Evolutionary conservation across 208 protist genomes (phyloP), one percentile per base, ranked within the genome.

Genomic region (Crithidia thermophila): DNA sequence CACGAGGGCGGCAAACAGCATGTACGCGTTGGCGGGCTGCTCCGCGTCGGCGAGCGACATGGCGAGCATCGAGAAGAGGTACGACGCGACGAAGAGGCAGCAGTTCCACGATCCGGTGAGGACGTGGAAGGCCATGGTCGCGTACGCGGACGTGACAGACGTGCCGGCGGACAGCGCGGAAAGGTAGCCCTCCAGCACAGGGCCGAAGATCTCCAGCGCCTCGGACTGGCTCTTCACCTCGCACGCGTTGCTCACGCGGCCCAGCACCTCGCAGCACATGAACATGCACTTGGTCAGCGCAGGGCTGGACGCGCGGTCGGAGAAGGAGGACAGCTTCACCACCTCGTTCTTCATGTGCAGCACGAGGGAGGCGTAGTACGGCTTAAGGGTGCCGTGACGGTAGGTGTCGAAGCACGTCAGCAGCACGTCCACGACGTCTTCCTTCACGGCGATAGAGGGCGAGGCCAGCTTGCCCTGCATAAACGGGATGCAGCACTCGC

Each of bases 41-140:
- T 75, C 62, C 21, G 60, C 37, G 16, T 53, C 67, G 8, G 53
- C 52, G 30, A 72, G 47, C 5, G 72, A 56, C 49, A 81, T 52
- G 16, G 71, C 30, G 6, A 85, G 59, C 74, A 84, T 75, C 10
- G 82, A 68, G 34, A 88, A 75, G 2, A 77, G 39, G 50, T 84
- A 84, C 21, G 57, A 30, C 25, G 67, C 52, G 20, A 81, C 30
- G 28, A 45, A 34, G 16, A 80, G 18, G 51, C 78, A 82, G 61
- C 60, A 70, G 28, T 50, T 25, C 75, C 61, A 69, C 14, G 67
- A 67, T 7, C 72, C 78, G 25, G 74, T 78, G 21, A 88, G 57
- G 31, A 91, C 49, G 57, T 90, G 77, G 47, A 84, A 85, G 25
- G 90, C 61, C 82, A 94, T 87, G 25, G 88, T 94, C 7, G 82